A percentile compares a stretch with the other conserved stretches of the same genome.
Conservation (phyloP, 495 filamentous ascomycete genomes). For the Aspergillus homomorphus region DNA sequence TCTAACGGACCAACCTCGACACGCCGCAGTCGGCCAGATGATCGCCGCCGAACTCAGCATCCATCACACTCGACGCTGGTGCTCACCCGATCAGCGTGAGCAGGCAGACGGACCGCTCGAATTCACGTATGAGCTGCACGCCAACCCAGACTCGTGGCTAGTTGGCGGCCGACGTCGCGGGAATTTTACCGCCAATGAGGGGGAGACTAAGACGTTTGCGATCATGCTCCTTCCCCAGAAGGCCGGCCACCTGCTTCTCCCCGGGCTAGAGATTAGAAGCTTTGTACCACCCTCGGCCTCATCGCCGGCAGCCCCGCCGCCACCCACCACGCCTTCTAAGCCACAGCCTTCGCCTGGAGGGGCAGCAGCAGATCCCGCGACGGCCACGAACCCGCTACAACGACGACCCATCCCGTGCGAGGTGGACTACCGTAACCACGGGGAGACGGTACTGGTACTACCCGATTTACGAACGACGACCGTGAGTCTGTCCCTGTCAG, state of each 20-base stretch:
- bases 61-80: constrained; percentile 77
- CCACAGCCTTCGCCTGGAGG: constrained; percentile 9
- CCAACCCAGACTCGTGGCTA: constrained; percentile 74
- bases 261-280: constrained; percentile 71
- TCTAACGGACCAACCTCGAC: constrained; percentile 29
- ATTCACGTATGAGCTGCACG: constrained; percentile 81
- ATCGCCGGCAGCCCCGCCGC: constrained; percentile 20
- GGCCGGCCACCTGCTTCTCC: constrained; percentile 71
- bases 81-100: constrained; percentile 41
- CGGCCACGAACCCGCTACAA: constrained; percentile 11
- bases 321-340: constrained; percentile 10
- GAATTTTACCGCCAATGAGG: constrained; percentile 63
- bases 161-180: constrained; percentile 76
- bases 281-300: constrained; percentile 33
- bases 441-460: constrained; percentile 73
- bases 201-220: constrained; percentile 48
- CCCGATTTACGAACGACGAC: constrained; percentile 72
- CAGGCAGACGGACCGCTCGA: constrained; percentile 54
- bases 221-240: constrained; percentile 76
- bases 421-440: constrained; percentile 73
- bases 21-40: constrained; percentile 63
- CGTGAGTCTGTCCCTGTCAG: constrained; percentile 62
- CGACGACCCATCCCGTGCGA: constrained; percentile 58
- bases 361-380: constrained; percentile 6
- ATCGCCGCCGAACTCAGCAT: constrained; percentile 69